phyloP scores from a whole-genome alignment of 2,329 filamentous ascomycete genomes.

The Penicillium decumbens region DNA sequence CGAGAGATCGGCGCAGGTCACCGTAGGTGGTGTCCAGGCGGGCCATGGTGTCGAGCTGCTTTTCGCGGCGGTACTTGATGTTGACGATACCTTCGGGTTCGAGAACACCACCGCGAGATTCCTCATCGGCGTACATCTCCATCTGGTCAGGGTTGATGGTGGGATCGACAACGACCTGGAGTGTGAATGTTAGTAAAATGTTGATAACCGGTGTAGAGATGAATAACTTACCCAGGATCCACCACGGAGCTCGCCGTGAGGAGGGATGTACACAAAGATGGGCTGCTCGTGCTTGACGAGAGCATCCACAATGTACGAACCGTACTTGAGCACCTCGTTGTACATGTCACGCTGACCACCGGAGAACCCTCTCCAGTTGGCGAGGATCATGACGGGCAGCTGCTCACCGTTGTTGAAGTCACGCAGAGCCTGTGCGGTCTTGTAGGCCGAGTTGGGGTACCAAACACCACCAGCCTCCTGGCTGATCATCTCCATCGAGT shows the following conservation, averaged over 20 bases:
- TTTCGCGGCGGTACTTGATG: slow-evolving; percentile 97
- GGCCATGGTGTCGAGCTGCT: slow-evolving; percentile 95
- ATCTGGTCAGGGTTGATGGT: slow-evolving; percentile 95
- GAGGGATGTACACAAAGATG: slow-evolving; percentile 98
- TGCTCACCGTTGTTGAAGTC: slow-evolving; percentile 99
- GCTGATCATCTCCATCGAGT: slow-evolving; percentile 91
- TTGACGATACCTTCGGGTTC: slow-evolving; percentile 97
- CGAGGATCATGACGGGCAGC: slow-evolving; percentile 95
- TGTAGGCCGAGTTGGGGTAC: slow-evolving; percentile 99
- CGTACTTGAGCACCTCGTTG: slow-evolving; percentile 99
- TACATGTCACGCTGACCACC: slow-evolving; percentile 99
- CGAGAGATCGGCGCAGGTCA: slow-evolving; percentile 73
- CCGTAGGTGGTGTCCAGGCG: slow-evolving; percentile 82
- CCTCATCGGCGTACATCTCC: slow-evolving; percentile 99
- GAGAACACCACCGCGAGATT: slow-evolving; percentile 91
- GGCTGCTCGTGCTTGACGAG: slow-evolving; percentile 98
- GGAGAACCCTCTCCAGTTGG: slow-evolving; percentile 99
- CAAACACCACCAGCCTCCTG: slow-evolving; percentile 98
- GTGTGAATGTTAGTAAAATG: no score
- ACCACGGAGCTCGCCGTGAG: slow-evolving; percentile 92
- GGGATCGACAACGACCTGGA: slow-evolving; percentile 81
- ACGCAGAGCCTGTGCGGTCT: slow-evolving; percentile 96
- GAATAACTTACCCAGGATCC: slow-evolving; percentile 66
- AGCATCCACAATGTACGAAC: slow-evolving; percentile 97
- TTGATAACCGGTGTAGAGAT: no score